phyloP scores from a whole-genome alignment of 805 yeast genomes.

The Schwanniomyces occidentalis region DNA sequence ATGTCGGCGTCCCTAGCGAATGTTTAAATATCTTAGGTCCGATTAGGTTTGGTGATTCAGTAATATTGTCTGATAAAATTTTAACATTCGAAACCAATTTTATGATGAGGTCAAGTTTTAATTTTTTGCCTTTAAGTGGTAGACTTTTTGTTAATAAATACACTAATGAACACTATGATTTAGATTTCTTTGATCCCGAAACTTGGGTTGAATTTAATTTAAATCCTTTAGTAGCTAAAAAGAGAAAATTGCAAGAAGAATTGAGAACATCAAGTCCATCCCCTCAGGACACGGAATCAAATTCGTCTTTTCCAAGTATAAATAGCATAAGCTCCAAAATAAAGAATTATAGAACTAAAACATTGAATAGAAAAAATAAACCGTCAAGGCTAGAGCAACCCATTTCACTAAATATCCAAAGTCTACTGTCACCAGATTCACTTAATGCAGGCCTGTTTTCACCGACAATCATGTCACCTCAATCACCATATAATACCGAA shows the following conservation, averaged over 20 bases:
- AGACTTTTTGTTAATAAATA: slow-evolving; percentile 65
- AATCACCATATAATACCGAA: slow-evolving; percentile 2
- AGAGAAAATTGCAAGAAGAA: slow-evolving; percentile 28
- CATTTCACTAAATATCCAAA: neutral
- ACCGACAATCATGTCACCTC: neutral
- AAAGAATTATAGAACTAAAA: slow-evolving; percentile 22
- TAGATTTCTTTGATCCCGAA: slow-evolving; percentile 79
- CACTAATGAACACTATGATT: slow-evolving; percentile 56
- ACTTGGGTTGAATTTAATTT: slow-evolving; percentile 77
- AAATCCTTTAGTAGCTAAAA: slow-evolving; percentile 66
- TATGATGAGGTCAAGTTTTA: slow-evolving; percentile 82
- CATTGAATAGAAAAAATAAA: slow-evolving; percentile 14
- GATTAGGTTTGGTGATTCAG: slow-evolving; percentile 75
- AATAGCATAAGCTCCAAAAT: slow-evolving; percentile 28
- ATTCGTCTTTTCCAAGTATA: slow-evolving; percentile 21
- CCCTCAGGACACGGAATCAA: slow-evolving; percentile 8
- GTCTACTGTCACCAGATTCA: neutral
- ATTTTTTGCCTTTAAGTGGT: slow-evolving; percentile 76
- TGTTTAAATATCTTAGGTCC: slow-evolving; percentile 90
- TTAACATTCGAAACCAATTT: slow-evolving; percentile 81
- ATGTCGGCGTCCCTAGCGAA: slow-evolving; percentile 81
- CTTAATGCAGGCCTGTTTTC: neutral
- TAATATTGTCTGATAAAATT: slow-evolving; percentile 69
- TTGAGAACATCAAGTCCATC: slow-evolving; percentile 11
- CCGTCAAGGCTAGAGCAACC: slow-evolving; percentile 4